Evolutionary conservation across 176 grass and related monocot genomes (phyloP), one percentile per base, ranked within the genome.

Genomic region (Bonia amplexicaulis): DNA sequence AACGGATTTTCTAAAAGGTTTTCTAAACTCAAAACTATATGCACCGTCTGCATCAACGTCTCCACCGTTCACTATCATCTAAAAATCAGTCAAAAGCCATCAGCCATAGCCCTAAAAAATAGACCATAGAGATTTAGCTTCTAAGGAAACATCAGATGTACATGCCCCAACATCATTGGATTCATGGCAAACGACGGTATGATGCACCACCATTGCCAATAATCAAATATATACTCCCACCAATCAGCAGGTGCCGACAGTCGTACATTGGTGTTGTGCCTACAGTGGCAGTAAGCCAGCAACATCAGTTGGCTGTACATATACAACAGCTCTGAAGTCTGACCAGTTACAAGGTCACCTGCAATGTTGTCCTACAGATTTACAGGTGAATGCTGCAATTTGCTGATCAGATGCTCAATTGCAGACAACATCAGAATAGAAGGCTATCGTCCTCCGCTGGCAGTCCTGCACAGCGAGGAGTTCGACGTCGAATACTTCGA

Each of bases 391-490:
- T 35, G 51, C 41, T 15, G n/a, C 12, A n/a, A 9, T 58, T 17
- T 39, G 49, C 37, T 26, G 46, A 86, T 20, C 26, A 57, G 47
- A 53, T 48, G 66, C 37, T 97, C 83, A 98, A 63, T 22, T 95
- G 87, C 93, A 98, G 26, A 98, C 73, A 12, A 95, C 91, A 84
- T 95, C 96, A 19, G 96, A 98, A 63, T 98, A 98, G 66, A 98
- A 98, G 23, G 75, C 96, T 65, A 95, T 92, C 22, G 96, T 98
- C 88, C 96, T 98, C 77, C 93, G 83, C 71, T 98, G 85, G 85
- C 96, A 93, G 33, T 98, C 96, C 83, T 95, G 80, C 55, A 95
- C 93, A 1, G 82, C 57, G 5, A 98, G 86, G 48, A 98, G 89
- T 74, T 98, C 91, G 6, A 98, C 58, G 47, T 98, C 93, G 16